A percentile compares a stretch with the other conserved stretches of the same genome.
phyloP scores from a whole-genome alignment of 1,284 basidiomycete genomes.

The Austroboletus niveus region DNA sequence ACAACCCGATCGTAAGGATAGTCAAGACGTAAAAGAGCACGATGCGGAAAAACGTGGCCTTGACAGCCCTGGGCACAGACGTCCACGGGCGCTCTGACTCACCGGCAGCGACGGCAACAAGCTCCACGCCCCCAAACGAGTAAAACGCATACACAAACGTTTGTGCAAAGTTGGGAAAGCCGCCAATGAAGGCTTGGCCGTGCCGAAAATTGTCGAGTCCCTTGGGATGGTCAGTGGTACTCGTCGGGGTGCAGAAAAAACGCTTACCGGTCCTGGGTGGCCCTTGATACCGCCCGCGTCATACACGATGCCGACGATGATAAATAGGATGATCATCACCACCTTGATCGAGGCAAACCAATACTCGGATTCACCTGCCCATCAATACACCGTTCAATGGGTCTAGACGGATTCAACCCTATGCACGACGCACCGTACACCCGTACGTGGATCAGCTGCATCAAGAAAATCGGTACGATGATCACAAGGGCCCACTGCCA shows the following conservation, averaged over 20 bases:
- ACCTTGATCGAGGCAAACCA: conserved; percentile 56
- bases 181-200: conserved; percentile 51
- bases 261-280: conserved; percentile 48
- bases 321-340: conserved; percentile 50
- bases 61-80: conserved; percentile 66
- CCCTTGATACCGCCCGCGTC: conserved; percentile 57
- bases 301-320: conserved; percentile 54
- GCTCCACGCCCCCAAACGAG: conserved; percentile 76
- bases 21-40: conserved; percentile 61
- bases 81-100: conserved; percentile 58
- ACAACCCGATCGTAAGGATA: conserved; percentile 54
- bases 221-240: conserved; percentile 19
- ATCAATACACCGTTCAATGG: not conserved
- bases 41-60: conserved; percentile 67
- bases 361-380: conserved; percentile 50
- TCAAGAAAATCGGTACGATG: conserved; percentile 44
- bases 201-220: conserved; percentile 54
- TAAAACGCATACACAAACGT: conserved; percentile 61
- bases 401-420: not conserved
- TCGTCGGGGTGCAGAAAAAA: not conserved
- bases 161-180: conserved; percentile 51
- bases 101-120: conserved; percentile 65
- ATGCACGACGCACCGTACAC: conserved; percentile 40
- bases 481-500: conserved; percentile 56
- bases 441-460: conserved; percentile 46